These are phyloP conservation scores for Xylaria bambusicola DNA, from an alignment of 495 filamentous ascomycete species.

Conservation along the genomic window DNA sequence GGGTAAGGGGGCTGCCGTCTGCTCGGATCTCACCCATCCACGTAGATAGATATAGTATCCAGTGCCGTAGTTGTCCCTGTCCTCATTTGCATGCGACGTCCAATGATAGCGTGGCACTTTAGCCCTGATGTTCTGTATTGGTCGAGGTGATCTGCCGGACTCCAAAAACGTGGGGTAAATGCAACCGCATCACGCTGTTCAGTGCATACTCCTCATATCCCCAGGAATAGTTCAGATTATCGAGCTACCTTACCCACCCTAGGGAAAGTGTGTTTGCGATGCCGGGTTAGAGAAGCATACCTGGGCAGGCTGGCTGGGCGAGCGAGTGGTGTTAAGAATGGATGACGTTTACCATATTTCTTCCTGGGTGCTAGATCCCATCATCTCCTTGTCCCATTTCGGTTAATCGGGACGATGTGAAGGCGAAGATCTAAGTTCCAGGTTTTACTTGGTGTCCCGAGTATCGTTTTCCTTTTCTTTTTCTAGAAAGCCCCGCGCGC, in stretches of 20 bases:
- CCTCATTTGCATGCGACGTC: not conserved
- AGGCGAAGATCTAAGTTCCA: not conserved
- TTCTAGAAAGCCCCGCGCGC: too few species aligned
- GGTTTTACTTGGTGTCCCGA: too few species aligned
- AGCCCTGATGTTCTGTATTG: slow-evolving; percentile 23
- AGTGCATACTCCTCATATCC: slow-evolving; percentile 23
- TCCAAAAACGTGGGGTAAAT: slow-evolving; percentile 31
- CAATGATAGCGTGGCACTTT: slow-evolving; percentile 18
- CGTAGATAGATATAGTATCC: not conserved
- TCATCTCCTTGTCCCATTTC: not conserved
- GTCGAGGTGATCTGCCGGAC: slow-evolving; percentile 32
- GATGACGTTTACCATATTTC: too few species aligned
- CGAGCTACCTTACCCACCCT: not conserved
- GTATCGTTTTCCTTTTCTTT: too few species aligned
- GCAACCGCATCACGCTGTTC: not conserved
- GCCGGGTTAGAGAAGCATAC: too few species aligned
- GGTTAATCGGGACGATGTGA: not conserved
- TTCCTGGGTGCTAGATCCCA: not conserved
- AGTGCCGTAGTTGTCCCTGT: not conserved
- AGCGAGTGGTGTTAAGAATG: too few species aligned
- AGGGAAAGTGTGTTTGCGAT: too few species aligned
- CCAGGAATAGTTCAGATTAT: not conserved
- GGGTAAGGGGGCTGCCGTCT: not conserved
- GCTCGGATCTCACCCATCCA: not conserved
- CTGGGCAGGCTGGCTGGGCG: too few species aligned